A percentile compares a stretch with the other conserved stretches of the same genome.
phyloP scores from a whole-genome alignment of 2,329 filamentous ascomycete species.

The Curvularia hawaiiensis region DNA sequence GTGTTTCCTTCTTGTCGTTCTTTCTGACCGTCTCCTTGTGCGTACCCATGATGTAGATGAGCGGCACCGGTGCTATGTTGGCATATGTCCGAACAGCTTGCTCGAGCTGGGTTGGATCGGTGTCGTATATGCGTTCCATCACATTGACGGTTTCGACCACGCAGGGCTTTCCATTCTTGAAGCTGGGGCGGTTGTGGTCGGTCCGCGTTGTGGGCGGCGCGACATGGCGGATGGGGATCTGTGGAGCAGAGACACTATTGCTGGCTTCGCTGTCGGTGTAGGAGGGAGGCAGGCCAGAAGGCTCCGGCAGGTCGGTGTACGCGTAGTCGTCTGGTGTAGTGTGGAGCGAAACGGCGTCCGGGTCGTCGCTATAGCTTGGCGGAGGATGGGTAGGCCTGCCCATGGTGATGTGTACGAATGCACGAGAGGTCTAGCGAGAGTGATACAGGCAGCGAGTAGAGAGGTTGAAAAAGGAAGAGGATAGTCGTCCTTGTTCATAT shows the following conservation, averaged over 20 bases:
- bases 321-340: slow-evolving; percentile 47
- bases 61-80: slow-evolving; percentile 35
- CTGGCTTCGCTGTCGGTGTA: slow-evolving; percentile 44
- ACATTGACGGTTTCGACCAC: slow-evolving; percentile 33
- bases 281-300: slow-evolving; percentile 40
- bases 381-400: slow-evolving; percentile 32
- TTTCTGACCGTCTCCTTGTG: slow-evolving; percentile 44
- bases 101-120: slow-evolving; percentile 41
- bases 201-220: slow-evolving; percentile 35
- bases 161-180: slow-evolving; percentile 36
- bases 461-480: slow-evolving; percentile 5
- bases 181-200: slow-evolving; percentile 31
- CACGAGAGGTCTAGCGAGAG: neutral
- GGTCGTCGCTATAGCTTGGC: slow-evolving; percentile 43
- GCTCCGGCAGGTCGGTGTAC: slow-evolving; percentile 46
- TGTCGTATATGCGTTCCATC: slow-evolving; percentile 42
- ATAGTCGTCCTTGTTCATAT: slow-evolving; percentile 12
- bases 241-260: slow-evolving; percentile 10
- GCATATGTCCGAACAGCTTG: slow-evolving; percentile 34
- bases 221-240: slow-evolving; percentile 31
- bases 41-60: slow-evolving; percentile 47
- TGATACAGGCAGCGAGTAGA: neutral
- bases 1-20: slow-evolving; percentile 45
- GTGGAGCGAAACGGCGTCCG: slow-evolving; percentile 47
- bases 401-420: slow-evolving; percentile 27